A percentile compares a stretch with the other conserved stretches of the same genome.
These are phyloP conservation scores for Penicillium decumbens DNA, from an alignment of 2,329 filamentous ascomycete species.

Conservation along the genomic window DNA sequence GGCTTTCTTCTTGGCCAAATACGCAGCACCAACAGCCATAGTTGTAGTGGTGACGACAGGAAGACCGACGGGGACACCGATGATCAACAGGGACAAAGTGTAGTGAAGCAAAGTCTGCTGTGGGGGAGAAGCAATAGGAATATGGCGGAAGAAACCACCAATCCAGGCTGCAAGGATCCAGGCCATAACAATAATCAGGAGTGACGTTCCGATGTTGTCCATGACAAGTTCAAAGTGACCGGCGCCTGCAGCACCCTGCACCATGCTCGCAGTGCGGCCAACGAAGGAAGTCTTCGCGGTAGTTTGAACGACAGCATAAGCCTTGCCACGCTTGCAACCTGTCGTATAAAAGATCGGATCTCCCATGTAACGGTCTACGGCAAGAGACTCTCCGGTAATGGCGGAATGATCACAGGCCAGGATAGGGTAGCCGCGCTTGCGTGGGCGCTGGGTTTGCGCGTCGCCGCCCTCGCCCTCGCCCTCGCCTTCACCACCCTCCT, in stretches of 20 bases:
- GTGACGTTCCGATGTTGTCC: constrained; percentile 70
- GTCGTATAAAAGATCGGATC: constrained; percentile 73
- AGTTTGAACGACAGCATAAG: constrained; percentile 64
- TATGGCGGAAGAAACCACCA: constrained; percentile 70
- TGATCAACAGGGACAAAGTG: constrained; percentile 66
- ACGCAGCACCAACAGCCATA: constrained; percentile 70
- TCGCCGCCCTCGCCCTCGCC: neutral
- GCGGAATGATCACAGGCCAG: constrained; percentile 73
- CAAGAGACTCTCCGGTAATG: constrained; percentile 74
- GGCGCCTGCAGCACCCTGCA: constrained; percentile 68
- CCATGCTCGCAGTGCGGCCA: constrained; percentile 67
- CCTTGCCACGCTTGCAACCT: constrained; percentile 74
- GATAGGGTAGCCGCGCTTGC: constrained; percentile 56
- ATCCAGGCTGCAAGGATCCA: constrained; percentile 73
- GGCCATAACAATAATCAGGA: constrained; percentile 71
- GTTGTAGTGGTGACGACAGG: constrained; percentile 75
- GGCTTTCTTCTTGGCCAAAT: constrained; percentile 70
- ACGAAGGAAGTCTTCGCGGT: constrained; percentile 70
- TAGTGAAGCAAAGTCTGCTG: constrained; percentile 65
- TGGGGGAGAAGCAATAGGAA: constrained; percentile 53
- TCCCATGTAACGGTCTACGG: constrained; percentile 64
- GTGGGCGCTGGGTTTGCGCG: constrained; percentile 11
- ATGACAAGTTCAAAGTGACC: constrained; percentile 79
- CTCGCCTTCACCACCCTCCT: too few species aligned
- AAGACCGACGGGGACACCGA: constrained; percentile 76